Base-by-base conservation (phyloP, 1,284 basidiomycete species). In the Ustilago xerochloae region DNA sequence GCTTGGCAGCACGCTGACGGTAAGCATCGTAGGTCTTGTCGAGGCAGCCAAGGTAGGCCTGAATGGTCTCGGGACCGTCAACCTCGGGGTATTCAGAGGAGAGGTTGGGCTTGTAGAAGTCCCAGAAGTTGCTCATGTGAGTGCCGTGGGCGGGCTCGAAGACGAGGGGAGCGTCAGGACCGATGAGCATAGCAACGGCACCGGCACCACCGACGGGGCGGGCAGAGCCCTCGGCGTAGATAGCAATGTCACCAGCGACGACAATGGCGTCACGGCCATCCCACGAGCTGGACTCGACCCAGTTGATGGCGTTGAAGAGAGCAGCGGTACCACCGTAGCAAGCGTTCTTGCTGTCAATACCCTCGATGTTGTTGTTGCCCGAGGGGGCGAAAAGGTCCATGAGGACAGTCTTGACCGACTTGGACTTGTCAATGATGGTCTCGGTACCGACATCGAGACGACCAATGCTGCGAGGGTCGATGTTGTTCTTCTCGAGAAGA, bases 391-490 rank as follows among this genome's bases (percentile, higher is more conserved):
- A 99, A 79, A 99, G 91, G 86, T 97, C 93, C 96, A 99, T 99
- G 72, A 99, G 90, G 63, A 94, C 91, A 4, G 97, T 98, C 88
- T 99, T 99, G 86, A 95, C 94, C 28, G 96, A 93, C 87, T 99
- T 99, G 70, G 94, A 96, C 88, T 99, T 99, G 90, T 99, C 96
- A 81, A 99, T 97, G 87, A 99, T 93, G 55, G 97, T 98, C 87
- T 99, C 97, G 30, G 97, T 99, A 64, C 96, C 96, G 77, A 99
- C 94, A 78, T 99, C 96, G 66, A 99, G 90, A 78, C 96, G 94
- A 65, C 96, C 96, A 85, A 99, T 96, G 61, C 92, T 93, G 83
- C 90, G 91, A 70, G 96, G 95, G 88, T 98, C 94, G 82, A 99
- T 90, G 87, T 94, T 91, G 89, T 92, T 97, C 86, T 97, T 98